These are phyloP conservation scores for Astrothelium subdiscretum DNA, from an alignment of 495 filamentous ascomycete genomes.

Conservation along the genomic window DNA sequence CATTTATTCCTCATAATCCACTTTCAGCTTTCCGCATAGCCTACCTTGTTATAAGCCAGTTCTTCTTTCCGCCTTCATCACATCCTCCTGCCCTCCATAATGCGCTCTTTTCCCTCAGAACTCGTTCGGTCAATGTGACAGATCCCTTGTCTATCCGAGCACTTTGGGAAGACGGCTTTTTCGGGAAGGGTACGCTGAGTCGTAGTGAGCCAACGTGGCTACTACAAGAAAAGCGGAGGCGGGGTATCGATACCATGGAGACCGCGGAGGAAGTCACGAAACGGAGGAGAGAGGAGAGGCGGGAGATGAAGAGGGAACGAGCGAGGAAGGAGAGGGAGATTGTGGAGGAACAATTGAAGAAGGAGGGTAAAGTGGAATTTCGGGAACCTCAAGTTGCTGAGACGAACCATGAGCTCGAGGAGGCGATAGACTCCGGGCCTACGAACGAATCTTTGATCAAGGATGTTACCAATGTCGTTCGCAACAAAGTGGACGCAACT, in stretches of 20 bases:
- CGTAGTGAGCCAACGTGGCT: conserved; percentile 92
- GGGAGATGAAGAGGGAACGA: conserved; percentile 75
- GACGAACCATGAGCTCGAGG: not conserved
- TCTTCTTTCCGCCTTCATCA: conserved; percentile 51
- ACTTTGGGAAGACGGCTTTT: conserved; percentile 93
- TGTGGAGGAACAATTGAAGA: conserved; percentile 14
- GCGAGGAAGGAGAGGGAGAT: conserved; percentile 70
- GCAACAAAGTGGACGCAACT: not conserved
- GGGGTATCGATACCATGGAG: conserved; percentile 47
- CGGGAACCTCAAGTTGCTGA: not conserved
- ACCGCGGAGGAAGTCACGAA: conserved; percentile 74
- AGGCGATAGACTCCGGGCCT: not conserved
- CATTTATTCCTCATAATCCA: conserved; percentile 85
- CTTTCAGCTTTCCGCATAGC: conserved; percentile 70
- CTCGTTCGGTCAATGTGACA: conserved; percentile 74
- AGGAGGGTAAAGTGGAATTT: not conserved
- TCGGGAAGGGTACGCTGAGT: conserved; percentile 84
- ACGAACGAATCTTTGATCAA: not conserved
- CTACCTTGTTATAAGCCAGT: conserved; percentile 61
- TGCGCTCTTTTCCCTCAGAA: conserved; percentile 65
- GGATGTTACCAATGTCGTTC: not conserved
- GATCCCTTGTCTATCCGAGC: conserved; percentile 61
- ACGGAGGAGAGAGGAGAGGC: conserved; percentile 64
- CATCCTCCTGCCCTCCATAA: conserved; percentile 55
- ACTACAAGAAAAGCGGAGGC: conserved; percentile 61